A percentile compares a stretch with the other conserved stretches of the same genome.
Evolutionary conservation across 805 yeast species (phyloP).

Genomic region (Hyphopichia homilentoma): DNA sequence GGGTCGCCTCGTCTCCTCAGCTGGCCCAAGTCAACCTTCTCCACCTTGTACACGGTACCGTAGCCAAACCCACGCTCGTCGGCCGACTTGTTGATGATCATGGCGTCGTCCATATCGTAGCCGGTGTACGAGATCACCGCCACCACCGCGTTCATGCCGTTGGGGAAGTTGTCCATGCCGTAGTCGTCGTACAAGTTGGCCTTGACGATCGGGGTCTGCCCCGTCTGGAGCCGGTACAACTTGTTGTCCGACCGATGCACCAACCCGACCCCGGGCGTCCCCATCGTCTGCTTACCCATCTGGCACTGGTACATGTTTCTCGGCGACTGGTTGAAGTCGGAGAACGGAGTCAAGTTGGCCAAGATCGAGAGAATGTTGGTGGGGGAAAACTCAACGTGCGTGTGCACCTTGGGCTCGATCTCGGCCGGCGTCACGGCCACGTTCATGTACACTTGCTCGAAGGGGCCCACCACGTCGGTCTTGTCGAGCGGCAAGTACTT

Average conservation of each 20-base stretch:
- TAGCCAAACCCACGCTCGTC: slow-evolving; percentile 98
- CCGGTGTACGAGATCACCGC: slow-evolving; percentile 99
- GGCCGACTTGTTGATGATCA: slow-evolving; percentile 96
- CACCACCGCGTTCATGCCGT: slow-evolving; percentile 97
- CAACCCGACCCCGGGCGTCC: slow-evolving; percentile 97
- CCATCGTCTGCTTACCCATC: slow-evolving; percentile 99
- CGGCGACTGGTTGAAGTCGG: slow-evolving; percentile 98
- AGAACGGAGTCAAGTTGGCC: slow-evolving; percentile 96
- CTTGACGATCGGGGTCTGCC: slow-evolving; percentile 96
- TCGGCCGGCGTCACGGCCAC: slow-evolving; percentile 93
- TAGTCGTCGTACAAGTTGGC: slow-evolving; percentile 92
- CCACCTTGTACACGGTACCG: slow-evolving; percentile 94
- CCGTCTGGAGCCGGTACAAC: slow-evolving; percentile 85
- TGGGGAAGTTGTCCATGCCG: slow-evolving; percentile 98
- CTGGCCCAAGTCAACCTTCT: slow-evolving; percentile 77
- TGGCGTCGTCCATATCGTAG: slow-evolving; percentile 99
- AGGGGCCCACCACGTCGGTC: slow-evolving; percentile 90
- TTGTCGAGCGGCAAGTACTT: slow-evolving; percentile 82
- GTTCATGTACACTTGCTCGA: slow-evolving; percentile 96
- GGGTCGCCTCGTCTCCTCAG: slow-evolving; percentile 91
- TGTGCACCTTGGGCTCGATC: slow-evolving; percentile 73
- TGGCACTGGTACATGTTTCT: slow-evolving; percentile 99
- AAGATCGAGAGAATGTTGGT: slow-evolving; percentile 91
- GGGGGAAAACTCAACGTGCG: slow-evolving; percentile 93
- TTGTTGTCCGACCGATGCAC: slow-evolving; percentile 93